Percentiles rank a stretch among this genome's conserved stretches.
Conservation (phyloP, 169 alveolate genomes). For the Cryptosporidium andersoni region DNA sequence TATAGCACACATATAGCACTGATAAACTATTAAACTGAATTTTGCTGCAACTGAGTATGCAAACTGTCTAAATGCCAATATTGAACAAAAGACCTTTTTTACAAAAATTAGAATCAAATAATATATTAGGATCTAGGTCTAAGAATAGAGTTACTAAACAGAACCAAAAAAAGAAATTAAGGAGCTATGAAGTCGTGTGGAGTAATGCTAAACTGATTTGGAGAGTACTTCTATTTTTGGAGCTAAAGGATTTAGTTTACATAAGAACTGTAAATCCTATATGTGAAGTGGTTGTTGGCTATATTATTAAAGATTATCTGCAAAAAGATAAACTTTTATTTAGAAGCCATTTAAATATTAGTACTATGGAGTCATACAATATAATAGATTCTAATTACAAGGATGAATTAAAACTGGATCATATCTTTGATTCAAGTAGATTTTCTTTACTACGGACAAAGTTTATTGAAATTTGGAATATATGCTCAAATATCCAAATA, state of each 20-base stretch:
- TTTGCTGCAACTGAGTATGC: no score
- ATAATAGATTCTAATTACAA: not conserved
- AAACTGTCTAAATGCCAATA: no score
- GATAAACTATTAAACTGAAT: no score
- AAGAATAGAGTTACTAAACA: not conserved
- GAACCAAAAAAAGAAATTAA: not conserved
- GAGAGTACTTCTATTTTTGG: constrained; percentile 47
- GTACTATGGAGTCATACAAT: not conserved
- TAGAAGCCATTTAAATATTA: not conserved
- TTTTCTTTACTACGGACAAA: constrained; percentile 35
- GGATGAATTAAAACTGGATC: no score
- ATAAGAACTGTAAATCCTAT: constrained; percentile 27
- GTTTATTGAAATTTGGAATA: constrained; percentile 58
- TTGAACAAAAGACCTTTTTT: no score
- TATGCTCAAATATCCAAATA: constrained; percentile 27
- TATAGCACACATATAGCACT: no score
- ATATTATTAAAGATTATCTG: constrained; percentile 17
- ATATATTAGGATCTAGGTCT: no score
- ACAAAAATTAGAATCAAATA: no score
- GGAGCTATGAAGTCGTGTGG: not conserved
- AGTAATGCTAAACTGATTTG: constrained; percentile 46
- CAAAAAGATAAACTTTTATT: constrained; percentile 42
- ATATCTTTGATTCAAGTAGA: not conserved
- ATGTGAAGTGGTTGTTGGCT: constrained; percentile 39
- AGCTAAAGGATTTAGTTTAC: constrained; percentile 23